Conservation (phyloP, 257 asterid genomes). For the Solanum medicagineum region DNA sequence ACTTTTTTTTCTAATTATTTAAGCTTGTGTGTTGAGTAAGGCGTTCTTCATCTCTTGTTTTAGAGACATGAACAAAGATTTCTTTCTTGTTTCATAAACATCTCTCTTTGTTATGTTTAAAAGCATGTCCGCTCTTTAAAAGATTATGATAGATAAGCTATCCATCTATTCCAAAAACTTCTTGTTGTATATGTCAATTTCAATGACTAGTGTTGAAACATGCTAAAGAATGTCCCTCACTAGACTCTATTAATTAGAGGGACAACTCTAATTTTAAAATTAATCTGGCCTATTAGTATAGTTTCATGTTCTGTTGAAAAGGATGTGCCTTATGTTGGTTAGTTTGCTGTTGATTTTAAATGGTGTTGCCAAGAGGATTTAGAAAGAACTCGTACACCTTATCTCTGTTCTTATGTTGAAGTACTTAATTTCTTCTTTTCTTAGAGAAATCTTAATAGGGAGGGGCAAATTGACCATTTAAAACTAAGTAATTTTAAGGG, state of each 20-base stretch:
- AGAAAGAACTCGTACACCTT: not conserved
- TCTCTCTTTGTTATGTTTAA: not conserved
- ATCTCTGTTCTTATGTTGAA: not conserved
- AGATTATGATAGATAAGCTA: not conserved
- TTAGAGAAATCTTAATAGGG: not conserved
- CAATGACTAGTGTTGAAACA: not conserved
- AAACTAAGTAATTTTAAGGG: not conserved
- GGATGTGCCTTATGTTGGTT: not conserved
- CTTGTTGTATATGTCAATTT: not conserved
- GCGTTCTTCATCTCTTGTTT: not conserved
- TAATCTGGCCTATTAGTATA: not conserved
- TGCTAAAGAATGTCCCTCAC: not conserved
- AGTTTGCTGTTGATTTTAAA: not conserved
- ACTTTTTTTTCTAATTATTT: not conserved
- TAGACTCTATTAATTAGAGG: not conserved
- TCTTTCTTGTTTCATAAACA: not conserved
- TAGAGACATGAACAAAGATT: not conserved
- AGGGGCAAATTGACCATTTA: not conserved
- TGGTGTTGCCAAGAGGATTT: not conserved
- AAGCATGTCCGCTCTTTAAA: not conserved
- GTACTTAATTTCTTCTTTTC: not conserved
- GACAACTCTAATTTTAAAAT: not conserved
- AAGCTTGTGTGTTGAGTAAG: not conserved
- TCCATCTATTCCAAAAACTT: not conserved
- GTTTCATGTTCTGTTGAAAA: not conserved